Conservation (phyloP, 257 asterid species). For the Ehretia macrophylla region DNA sequence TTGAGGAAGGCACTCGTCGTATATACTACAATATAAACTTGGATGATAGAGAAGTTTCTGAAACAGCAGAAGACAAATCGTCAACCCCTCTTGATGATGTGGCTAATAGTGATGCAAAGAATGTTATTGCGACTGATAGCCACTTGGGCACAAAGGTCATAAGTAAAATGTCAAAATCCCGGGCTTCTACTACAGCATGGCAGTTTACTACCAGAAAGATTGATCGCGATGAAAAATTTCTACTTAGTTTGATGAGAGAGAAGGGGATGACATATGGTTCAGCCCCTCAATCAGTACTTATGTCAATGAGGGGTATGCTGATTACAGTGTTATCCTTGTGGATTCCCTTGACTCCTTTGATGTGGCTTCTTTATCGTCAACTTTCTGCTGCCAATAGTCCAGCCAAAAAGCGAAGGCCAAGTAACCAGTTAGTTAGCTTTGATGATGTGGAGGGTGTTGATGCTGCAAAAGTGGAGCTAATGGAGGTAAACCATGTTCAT, state of each 20-base stretch:
- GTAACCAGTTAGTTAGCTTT: conserved; percentile 61
- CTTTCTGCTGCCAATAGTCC: conserved; percentile 82
- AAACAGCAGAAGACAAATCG: conserved; percentile 18
- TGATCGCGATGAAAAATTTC: conserved; percentile 84
- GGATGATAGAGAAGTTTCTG: conserved; percentile 16
- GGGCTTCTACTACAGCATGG: conserved; percentile 49
- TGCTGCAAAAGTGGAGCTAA: conserved; percentile 83
- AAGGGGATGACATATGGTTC: conserved; percentile 68
- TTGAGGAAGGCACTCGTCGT: conserved; percentile 89
- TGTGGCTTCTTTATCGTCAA: conserved; percentile 93
- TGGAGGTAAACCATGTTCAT: conserved; percentile 59
- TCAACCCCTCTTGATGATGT: conserved; percentile 15
- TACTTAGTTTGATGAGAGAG: conserved; percentile 87
- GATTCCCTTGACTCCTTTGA: conserved; percentile 87
- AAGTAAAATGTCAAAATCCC: conserved; percentile 30
- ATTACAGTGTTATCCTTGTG: conserved; percentile 72
- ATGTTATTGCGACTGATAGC: conserved; percentile 14
- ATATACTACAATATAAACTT: conserved; percentile 58
- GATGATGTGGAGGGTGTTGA: conserved; percentile 97
- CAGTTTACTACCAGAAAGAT: conserved; percentile 83
- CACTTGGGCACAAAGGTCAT: conserved; percentile 19
- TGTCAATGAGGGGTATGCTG: conserved; percentile 64
- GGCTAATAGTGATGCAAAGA: conserved; percentile 16
- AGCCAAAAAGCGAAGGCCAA: conserved; percentile 60
- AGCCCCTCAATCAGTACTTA: conserved; percentile 77